Percentiles rank a stretch among this genome's conserved stretches.
phyloP scores from a whole-genome alignment of 306 rosid genomes.

The Delonix regia region DNA sequence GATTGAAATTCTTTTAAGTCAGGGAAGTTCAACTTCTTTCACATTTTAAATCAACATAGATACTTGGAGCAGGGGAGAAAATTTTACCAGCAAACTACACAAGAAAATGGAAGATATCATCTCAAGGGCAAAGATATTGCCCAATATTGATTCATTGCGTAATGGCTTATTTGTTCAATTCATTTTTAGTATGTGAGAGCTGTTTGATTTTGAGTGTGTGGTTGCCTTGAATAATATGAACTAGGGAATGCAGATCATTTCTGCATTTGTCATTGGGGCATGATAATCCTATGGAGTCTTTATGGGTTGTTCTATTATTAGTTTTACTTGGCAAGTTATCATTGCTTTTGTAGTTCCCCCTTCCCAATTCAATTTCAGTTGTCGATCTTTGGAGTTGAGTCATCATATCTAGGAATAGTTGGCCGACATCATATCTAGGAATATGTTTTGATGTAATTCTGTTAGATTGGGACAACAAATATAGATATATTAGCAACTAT shows the following conservation, averaged over 20 bases:
- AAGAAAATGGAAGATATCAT: not conserved
- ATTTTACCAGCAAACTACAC: not conserved
- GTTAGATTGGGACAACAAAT: not conserved
- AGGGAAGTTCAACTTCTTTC: not conserved
- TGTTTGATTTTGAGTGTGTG: not conserved
- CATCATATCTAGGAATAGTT: not conserved
- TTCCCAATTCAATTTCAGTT: not conserved
- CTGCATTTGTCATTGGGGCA: not conserved
- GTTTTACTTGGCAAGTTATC: not conserved
- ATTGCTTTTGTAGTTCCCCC: not conserved
- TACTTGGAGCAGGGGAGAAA: not conserved
- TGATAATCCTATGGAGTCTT: not conserved
- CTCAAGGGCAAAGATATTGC: conserved; percentile 18
- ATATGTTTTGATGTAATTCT: not conserved
- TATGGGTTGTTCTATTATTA: not conserved
- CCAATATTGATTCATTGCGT: conserved; percentile 6
- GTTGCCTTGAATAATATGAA: not conserved
- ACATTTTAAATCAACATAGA: not conserved
- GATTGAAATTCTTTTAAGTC: not conserved
- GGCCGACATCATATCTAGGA: not conserved
- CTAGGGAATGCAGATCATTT: not conserved
- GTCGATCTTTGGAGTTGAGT: not conserved
- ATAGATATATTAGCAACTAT: not conserved
- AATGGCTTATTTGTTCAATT: not conserved
- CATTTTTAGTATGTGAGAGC: not conserved